Evolutionary conservation across 1,284 basidiomycete genomes (phyloP).

Genomic region (Ganoderma leucocontextum): DNA sequence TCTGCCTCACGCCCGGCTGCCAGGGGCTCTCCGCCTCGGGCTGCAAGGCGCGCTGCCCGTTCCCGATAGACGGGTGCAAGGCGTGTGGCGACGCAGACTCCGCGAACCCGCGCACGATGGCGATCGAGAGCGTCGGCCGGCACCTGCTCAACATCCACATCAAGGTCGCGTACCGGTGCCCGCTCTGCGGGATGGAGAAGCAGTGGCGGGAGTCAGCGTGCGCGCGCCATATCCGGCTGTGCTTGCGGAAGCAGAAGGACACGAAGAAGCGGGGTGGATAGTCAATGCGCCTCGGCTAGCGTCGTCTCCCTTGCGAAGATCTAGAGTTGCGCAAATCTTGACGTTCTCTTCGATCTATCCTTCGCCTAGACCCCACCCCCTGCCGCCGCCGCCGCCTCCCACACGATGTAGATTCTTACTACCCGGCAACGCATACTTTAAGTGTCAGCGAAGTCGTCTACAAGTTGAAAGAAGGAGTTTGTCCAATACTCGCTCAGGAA

Average conservation of each 20-base stretch:
- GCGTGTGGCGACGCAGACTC: neutral
- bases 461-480: no score
- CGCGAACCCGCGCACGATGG: constrained; percentile 8
- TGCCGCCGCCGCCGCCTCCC: no score
- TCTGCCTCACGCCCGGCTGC: constrained; percentile 15
- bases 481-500: no score
- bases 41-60: constrained; percentile 20
- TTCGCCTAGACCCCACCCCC: no score
- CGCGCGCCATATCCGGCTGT: constrained; percentile 19
- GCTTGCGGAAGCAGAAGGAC: constrained; percentile 9
- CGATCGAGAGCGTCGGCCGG: constrained; percentile 25
- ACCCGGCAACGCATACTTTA: no score
- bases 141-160: constrained; percentile 26
- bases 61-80: constrained; percentile 13
- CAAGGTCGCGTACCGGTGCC: constrained; percentile 19
- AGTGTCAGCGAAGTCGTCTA: no score
- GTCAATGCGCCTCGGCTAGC: neutral
- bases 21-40: neutral
- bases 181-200: constrained; percentile 20
- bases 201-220: constrained; percentile 22
- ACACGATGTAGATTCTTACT: no score
- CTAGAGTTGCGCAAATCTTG: no score
- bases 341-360: neutral
- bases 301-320: no score
- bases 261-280: neutral